Conservation (phyloP, 108 stramenopile species). For the Nannochloropsis oceanica region DNA sequence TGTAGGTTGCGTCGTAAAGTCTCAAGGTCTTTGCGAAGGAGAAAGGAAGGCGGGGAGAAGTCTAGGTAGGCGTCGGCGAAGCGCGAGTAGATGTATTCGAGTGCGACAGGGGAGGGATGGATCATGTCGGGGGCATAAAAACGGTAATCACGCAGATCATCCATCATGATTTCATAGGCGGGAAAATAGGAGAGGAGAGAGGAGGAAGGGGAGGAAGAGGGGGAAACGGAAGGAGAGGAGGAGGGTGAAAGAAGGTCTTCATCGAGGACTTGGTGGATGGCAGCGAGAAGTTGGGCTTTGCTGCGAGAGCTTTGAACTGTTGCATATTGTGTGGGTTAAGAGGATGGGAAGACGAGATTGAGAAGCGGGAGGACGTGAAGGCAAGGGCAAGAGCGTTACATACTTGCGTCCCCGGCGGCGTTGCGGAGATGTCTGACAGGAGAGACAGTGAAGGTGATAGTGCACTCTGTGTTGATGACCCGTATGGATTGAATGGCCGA, state of each 20-base stretch:
- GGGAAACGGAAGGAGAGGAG: no score
- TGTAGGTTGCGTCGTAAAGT: background rate
- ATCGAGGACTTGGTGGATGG: background rate
- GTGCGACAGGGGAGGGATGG: slow-evolving; percentile 10
- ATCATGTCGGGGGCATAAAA: slow-evolving; percentile 26
- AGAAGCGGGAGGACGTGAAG: background rate
- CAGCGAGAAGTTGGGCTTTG: background rate
- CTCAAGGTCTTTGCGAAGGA: background rate
- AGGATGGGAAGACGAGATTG: background rate
- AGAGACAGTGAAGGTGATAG: background rate
- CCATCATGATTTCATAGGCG: slow-evolving; percentile 15
- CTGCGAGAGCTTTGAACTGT: background rate
- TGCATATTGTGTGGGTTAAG: no score
- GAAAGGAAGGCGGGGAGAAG: background rate
- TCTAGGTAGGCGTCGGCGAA: background rate
- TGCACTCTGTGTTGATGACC: background rate
- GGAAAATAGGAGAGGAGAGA: slow-evolving; percentile 10
- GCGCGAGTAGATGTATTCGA: slow-evolving; percentile 18
- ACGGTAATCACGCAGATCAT: slow-evolving; percentile 23
- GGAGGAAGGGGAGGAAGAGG: background rate
- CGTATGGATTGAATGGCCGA: background rate
- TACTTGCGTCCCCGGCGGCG: background rate
- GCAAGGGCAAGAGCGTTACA: background rate
- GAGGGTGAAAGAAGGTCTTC: background rate
- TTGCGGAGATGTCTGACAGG: background rate